phyloP scores from a whole-genome alignment of 805 yeast species.

The Pichia scutulata region DNA sequence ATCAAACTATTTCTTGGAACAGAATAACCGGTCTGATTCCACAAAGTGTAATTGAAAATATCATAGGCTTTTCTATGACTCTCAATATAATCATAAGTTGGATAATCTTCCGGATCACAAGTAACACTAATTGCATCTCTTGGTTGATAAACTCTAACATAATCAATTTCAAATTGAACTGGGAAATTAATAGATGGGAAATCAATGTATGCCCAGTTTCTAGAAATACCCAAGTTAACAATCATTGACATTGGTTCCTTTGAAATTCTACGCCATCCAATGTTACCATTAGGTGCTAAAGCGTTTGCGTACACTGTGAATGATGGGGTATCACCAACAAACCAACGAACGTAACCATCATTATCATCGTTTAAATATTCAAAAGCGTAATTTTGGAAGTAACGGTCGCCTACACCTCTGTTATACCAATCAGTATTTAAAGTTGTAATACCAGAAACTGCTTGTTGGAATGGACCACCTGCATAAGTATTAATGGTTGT shows the following conservation, averaged over 20 bases:
- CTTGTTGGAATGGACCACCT: constrained; percentile 94
- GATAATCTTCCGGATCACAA: constrained; percentile 82
- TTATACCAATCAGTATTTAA: constrained; percentile 82
- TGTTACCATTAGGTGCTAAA: constrained; percentile 83
- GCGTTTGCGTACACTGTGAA: constrained; percentile 67
- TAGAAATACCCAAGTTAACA: constrained; percentile 83
- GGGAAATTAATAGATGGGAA: constrained; percentile 84
- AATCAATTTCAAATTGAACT: constrained; percentile 65
- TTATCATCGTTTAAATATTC: constrained; percentile 70
- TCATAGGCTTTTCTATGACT: constrained; percentile 61
- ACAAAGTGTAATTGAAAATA: constrained; percentile 61
- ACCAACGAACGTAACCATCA: constrained; percentile 78
- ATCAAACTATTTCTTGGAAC: constrained; percentile 57
- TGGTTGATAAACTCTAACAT: constrained; percentile 91
- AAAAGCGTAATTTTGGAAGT: constrained; percentile 67
- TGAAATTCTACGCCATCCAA: constrained; percentile 72
- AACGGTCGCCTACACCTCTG: constrained; percentile 38
- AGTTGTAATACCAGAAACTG: constrained; percentile 75
- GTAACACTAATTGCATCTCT: constrained; percentile 48
- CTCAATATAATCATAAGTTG: constrained; percentile 78
- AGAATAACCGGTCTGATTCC: constrained; percentile 69
- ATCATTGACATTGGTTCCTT: constrained; percentile 92
- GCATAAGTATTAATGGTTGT: constrained; percentile 81
- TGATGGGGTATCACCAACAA: constrained; percentile 74
- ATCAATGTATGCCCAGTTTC: constrained; percentile 89